Evolutionary conservation across 768 basidiomycete species (phyloP), one percentile per base, ranked within the genome.

Genomic region (Leccinum subtestaceum): DNA sequence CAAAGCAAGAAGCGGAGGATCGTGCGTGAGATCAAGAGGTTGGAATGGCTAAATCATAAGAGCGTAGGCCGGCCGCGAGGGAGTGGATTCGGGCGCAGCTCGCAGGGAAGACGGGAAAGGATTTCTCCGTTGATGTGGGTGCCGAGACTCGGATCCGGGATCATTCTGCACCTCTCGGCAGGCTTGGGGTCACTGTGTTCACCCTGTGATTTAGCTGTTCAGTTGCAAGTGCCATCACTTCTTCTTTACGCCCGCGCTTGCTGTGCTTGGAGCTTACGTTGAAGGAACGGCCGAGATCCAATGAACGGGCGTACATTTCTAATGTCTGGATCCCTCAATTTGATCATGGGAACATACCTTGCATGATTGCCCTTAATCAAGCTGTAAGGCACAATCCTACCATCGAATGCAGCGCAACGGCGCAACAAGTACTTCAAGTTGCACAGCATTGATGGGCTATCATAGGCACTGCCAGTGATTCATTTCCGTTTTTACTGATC

Each of bases 1-100:
- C 97, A 99, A 75, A 96, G 93, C 79, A 95, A 96, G 78, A 87
- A 85, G 75, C 89, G 85, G 67, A 98, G 93, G 91, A 92, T 99
- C 65, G 94, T 97, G 51, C 79, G 84, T 29, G 84, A 88, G 65
- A 80, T 98, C 1, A 84, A 89, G 56, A 77, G 81, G 4, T 75
- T 85, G 23, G 96, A 93, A 4, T 98, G 95, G 95, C 82, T 99
- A n/a, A 94, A 98, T 70, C 78, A 79, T 29, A 31, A 63, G 68
- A 78, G 47, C 80, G 86, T 21, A 74, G 78, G 27, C 90, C 93
- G 0, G 72, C 66, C 7, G 76, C 91, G 58, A 81, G 90, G 58
- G 67, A 78, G 47, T 99, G 97, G 97, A 92, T 97, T 67, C 81
- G 87, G 62, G 81, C 81, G 52, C 94, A 98, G 67, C 80, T 98